A percentile compares a stretch with the other conserved stretches of the same genome.
Evolutionary conservation across 805 yeast genomes (phyloP).

Genomic region (Monosporozyma servazzii): DNA sequence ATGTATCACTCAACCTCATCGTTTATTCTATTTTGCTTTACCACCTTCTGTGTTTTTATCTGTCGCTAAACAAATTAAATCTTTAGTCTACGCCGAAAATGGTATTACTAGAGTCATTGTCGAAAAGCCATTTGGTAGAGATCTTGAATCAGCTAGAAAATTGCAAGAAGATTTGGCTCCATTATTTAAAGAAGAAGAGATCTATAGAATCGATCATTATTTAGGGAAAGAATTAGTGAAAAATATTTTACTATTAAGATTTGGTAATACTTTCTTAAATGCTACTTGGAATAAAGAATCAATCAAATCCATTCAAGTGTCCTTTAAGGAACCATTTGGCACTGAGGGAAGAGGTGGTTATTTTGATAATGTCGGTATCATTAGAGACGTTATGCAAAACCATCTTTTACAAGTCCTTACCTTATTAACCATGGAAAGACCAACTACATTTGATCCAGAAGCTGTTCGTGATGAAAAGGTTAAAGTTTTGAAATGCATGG

Average conservation of each 20-base stretch:
- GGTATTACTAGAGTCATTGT: conserved; percentile 78
- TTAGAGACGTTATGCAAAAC: conserved; percentile 97
- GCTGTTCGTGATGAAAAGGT: conserved; percentile 95
- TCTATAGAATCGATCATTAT: conserved; percentile 94
- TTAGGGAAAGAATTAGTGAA: conserved; percentile 97
- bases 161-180: conserved; percentile 76
- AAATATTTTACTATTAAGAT: conserved; percentile 79
- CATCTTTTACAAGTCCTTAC: conserved; percentile 91
- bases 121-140: conserved; percentile 97
- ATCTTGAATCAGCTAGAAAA: conserved; percentile 66
- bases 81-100: conserved; percentile 52
- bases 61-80: conserved; percentile 68
- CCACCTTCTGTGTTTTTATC: conserved; percentile 87
- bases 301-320: conserved; percentile 73
- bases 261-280: conserved; percentile 78
- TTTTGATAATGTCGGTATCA: conserved; percentile 89
- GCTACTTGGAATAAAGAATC: conserved; percentile 84
- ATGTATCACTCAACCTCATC: conserved; percentile 47
- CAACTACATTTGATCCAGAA: conserved; percentile 84
- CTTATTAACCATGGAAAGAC: conserved; percentile 90
- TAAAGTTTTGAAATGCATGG: conserved; percentile 75
- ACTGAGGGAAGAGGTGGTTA: conserved; percentile 99
- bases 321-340: conserved; percentile 97
- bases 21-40: conserved; percentile 84
- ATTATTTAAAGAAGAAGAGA: conserved; percentile 80